These are phyloP conservation scores for Gynandropsis gynandra DNA, from an alignment of 345 rosid species.

Conservation along the genomic window DNA sequence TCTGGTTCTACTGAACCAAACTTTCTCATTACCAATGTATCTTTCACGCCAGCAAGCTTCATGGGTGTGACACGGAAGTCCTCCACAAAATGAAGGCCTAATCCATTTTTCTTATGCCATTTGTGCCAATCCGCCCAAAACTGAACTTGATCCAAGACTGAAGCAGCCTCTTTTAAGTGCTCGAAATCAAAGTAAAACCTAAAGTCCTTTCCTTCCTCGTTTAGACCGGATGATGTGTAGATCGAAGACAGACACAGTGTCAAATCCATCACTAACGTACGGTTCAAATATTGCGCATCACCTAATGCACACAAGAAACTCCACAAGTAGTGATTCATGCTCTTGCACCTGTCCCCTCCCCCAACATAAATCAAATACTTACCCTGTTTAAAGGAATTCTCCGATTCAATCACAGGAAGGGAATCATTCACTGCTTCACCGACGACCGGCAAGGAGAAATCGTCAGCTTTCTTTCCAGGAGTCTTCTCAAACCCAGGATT, in stretches of 20 bases:
- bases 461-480: constrained; percentile 27
- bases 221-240: constrained; percentile 61
- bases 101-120: constrained; percentile 52
- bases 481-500: constrained; percentile 59
- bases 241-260: constrained; percentile 67
- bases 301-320: constrained; percentile 93
- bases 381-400: constrained; percentile 51
- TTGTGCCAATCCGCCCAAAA: constrained; percentile 82
- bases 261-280: constrained; percentile 88
- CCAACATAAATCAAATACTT: constrained; percentile 71
- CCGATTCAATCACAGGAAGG: constrained; percentile 61
- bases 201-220: constrained; percentile 93
- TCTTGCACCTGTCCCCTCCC: constrained; percentile 90
- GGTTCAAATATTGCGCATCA: constrained; percentile 87
- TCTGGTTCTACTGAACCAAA: constrained; percentile 87
- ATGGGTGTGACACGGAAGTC: constrained; percentile 61
- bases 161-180: constrained; percentile 80
- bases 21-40: constrained; percentile 81
- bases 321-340: constrained; percentile 94
- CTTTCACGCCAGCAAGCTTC: constrained; percentile 60
- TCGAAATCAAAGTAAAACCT: constrained; percentile 91
- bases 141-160: constrained; percentile 77
- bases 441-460: constrained; percentile 42
- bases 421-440: constrained; percentile 76
- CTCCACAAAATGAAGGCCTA: constrained; percentile 62